These are phyloP conservation scores for Scheffersomyces titani DNA, from an alignment of 1,139 yeast species.

Conservation along the genomic window DNA sequence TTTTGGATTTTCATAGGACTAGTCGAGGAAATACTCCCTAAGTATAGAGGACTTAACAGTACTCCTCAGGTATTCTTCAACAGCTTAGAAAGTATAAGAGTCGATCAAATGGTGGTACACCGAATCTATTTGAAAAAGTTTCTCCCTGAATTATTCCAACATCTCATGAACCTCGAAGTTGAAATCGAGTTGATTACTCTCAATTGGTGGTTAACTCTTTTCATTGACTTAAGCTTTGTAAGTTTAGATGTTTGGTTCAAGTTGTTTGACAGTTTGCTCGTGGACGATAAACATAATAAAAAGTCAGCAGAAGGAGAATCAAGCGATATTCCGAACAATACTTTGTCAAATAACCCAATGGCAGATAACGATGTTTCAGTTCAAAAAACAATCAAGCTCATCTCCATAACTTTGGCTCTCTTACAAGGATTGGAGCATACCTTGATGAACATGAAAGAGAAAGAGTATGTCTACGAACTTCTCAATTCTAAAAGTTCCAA, in stretches of 20 bases:
- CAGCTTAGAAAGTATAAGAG: conserved; percentile 41
- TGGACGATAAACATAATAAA: conserved; percentile 17
- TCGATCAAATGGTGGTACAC: conserved; percentile 36
- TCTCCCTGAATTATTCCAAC: conserved; percentile 42
- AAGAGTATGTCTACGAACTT: neutral
- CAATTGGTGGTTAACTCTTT: conserved; percentile 61
- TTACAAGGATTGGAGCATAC: neutral
- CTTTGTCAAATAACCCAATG: neutral
- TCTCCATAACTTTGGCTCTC: neutral
- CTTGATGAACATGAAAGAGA: neutral
- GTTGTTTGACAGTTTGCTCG: conserved; percentile 52
- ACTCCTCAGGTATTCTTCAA: conserved; percentile 17
- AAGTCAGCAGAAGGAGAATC: neutral
- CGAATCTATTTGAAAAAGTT: conserved; percentile 21
- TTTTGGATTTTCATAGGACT: conserved; percentile 58
- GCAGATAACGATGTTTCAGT: neutral
- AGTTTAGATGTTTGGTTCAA: conserved; percentile 55
- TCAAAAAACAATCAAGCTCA: neutral
- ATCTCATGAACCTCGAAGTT: conserved; percentile 37
- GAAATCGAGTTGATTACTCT: conserved; percentile 55
- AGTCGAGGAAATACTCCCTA: conserved; percentile 54
- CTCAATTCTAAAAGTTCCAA: neutral
- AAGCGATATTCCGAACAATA: neutral
- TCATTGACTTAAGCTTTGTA: conserved; percentile 49
- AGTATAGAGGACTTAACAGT: conserved; percentile 17